A percentile compares a stretch with the other conserved stretches of the same genome.
Evolutionary conservation across 352 stramenopile species (phyloP).

Genomic region (Hyaloperonospora brassicae): DNA sequence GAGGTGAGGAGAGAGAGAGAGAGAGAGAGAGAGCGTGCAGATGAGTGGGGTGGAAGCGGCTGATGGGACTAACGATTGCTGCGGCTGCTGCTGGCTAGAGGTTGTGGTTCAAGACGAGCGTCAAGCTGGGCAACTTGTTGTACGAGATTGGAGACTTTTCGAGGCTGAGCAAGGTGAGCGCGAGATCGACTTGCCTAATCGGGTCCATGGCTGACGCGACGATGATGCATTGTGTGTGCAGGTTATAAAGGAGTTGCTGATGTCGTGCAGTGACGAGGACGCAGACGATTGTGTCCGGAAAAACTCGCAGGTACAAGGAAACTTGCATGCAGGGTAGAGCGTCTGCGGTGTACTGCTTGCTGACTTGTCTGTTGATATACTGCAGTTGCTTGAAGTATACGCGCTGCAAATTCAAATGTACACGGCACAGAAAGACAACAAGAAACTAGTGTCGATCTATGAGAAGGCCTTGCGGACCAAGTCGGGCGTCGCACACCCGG

Average conservation of each 20-base stretch:
- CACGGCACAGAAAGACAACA: slow-evolving; percentile 88
- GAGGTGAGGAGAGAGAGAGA: slow-evolving; percentile 22
- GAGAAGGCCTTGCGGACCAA: slow-evolving; percentile 87
- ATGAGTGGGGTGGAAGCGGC: not conserved
- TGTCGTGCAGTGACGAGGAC: slow-evolving; percentile 79
- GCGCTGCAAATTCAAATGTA: slow-evolving; percentile 91
- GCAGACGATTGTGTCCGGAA: slow-evolving; percentile 80
- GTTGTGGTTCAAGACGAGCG: slow-evolving; percentile 94
- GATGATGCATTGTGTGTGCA: slow-evolving; percentile 8
- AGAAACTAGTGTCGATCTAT: slow-evolving; percentile 91
- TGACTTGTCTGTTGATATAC: slow-evolving; percentile 8
- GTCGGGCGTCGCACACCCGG: slow-evolving; percentile 83
- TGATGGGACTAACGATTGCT: not conserved
- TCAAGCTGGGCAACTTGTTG: slow-evolving; percentile 91
- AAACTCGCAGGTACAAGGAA: slow-evolving; percentile 53
- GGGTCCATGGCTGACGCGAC: no score
- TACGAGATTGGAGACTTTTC: slow-evolving; percentile 79
- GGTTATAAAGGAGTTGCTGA: slow-evolving; percentile 81
- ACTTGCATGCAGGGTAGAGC: not conserved
- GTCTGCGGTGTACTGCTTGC: slow-evolving; percentile 9
- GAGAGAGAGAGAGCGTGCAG: not conserved
- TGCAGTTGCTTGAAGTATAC: slow-evolving; percentile 89
- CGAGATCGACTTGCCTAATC: not conserved
- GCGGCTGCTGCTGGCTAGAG: slow-evolving; percentile 27
- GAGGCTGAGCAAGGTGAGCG: slow-evolving; percentile 50